Conservation (phyloP, 202 grass and related monocot genomes). For the Panicum virgatum region DNA sequence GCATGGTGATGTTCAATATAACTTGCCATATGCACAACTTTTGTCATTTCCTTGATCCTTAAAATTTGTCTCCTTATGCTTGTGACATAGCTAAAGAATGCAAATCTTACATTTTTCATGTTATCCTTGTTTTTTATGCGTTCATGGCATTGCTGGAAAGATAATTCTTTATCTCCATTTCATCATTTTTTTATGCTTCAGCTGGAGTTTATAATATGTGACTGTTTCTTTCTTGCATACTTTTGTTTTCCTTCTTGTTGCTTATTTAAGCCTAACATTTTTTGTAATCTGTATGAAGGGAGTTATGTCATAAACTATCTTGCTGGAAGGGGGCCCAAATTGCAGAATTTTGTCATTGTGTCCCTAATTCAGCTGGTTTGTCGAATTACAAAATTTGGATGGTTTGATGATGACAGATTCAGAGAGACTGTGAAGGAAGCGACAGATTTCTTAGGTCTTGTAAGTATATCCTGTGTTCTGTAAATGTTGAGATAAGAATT, state of each 20-base stretch:
- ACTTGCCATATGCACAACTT: constrained; percentile 8
- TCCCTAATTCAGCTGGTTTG: constrained; percentile 92
- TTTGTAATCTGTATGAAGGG: constrained; percentile 90
- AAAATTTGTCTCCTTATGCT: constrained; percentile 24
- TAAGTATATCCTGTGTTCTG: constrained; percentile 49
- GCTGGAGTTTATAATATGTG: constrained; percentile 22
- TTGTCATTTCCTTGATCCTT: constrained; percentile 25
- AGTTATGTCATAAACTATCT: constrained; percentile 99
- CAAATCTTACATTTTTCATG: constrained; percentile 7
- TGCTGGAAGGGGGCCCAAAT: constrained; percentile 90
- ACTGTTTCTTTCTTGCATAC: constrained; percentile 8
- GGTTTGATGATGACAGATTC: constrained; percentile 98
- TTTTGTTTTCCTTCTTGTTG: constrained; percentile 19
- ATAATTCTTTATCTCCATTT: constrained; percentile 30
- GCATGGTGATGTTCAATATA: constrained; percentile 16
- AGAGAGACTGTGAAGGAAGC: constrained; percentile 93
- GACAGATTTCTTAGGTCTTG: constrained; percentile 94
- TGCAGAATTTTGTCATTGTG: constrained; percentile 91
- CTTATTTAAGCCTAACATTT: constrained; percentile 56
- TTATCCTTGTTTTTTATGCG: constrained; percentile 25
- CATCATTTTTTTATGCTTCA: constrained; percentile 28
- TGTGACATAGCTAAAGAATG: constrained; percentile 15
- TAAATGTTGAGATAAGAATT: constrained; percentile 14
- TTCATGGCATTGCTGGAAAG: constrained; percentile 37
- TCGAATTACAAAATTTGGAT: constrained; percentile 99